Evolutionary conservation across 2,329 filamentous ascomycete species (phyloP).

Genomic region (Diaporthe citrichinensis): DNA sequence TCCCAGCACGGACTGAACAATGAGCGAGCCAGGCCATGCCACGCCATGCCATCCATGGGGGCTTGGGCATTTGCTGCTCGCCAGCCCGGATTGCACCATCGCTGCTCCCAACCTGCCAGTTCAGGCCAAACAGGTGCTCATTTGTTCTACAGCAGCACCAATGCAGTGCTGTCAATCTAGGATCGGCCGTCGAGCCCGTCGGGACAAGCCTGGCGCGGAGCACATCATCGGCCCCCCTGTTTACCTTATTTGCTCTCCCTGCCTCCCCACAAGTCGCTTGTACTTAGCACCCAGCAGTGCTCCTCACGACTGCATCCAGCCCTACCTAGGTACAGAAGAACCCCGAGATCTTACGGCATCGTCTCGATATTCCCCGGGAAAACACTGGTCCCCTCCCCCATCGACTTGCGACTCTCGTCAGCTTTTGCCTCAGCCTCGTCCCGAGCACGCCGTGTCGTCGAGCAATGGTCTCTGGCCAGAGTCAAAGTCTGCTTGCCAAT

Average conservation of each 20-base stretch:
- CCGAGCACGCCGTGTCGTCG: background rate
- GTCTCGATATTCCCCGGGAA: background rate
- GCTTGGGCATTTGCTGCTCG: constrained; percentile 33
- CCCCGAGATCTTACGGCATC: constrained; percentile 20
- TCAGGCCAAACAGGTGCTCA: constrained; percentile 19
- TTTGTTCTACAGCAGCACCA: background rate
- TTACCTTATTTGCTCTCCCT: constrained; percentile 33
- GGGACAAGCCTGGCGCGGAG: constrained; percentile 32
- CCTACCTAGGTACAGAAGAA: constrained; percentile 3
- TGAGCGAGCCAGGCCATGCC: background rate
- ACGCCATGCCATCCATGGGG: constrained; percentile 1
- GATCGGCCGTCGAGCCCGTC: constrained; percentile 20
- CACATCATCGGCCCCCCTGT: constrained; percentile 33
- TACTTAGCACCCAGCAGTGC: constrained; percentile 18
- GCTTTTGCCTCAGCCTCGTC: constrained; percentile 9
- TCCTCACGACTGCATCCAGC: constrained; percentile 24
- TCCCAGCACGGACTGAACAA: background rate
- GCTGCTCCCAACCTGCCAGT: background rate
- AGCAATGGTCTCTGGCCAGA: background rate
- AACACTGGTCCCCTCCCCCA: constrained; percentile 5
- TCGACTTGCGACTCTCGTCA: background rate
- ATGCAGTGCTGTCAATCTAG: background rate
- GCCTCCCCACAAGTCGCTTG: constrained; percentile 21
- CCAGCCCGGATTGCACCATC: constrained; percentile 29
- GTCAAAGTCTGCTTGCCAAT: constrained; percentile 9